These are phyloP conservation scores for Cerrena zonata DNA, from an alignment of 1,284 basidiomycete genomes.

Conservation along the genomic window DNA sequence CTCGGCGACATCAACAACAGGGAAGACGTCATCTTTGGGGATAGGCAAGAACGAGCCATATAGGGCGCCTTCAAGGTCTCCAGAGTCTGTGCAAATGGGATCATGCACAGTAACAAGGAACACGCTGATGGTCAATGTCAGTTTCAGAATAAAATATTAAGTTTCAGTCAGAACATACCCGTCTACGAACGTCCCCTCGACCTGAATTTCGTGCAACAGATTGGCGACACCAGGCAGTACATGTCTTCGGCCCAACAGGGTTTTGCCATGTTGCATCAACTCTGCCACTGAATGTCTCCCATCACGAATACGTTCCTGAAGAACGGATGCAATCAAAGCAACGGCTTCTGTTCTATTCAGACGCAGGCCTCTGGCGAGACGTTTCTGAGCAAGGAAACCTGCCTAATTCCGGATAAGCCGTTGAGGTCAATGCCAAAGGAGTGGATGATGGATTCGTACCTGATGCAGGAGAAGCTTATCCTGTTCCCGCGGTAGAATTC, in stretches of 20 bases:
- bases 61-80: slow-evolving; percentile 76
- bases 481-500: slow-evolving; percentile 33
- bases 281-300: slow-evolving; percentile 82
- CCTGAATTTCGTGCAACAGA: slow-evolving; percentile 78
- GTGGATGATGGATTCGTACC: slow-evolving; percentile 16
- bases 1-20: slow-evolving; percentile 41
- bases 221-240: slow-evolving; percentile 75
- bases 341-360: slow-evolving; percentile 87
- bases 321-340: slow-evolving; percentile 83
- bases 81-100: slow-evolving; percentile 81
- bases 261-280: slow-evolving; percentile 89
- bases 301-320: slow-evolving; percentile 95
- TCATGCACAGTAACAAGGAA: slow-evolving; percentile 94
- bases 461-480: slow-evolving; percentile 37
- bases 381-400: slow-evolving; percentile 86
- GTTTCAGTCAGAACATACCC: slow-evolving; percentile 49
- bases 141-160: background rate
- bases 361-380: slow-evolving; percentile 83
- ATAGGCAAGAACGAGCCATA: slow-evolving; percentile 90
- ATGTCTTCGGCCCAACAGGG: slow-evolving; percentile 81
- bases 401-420: slow-evolving; percentile 37
- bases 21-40: slow-evolving; percentile 65
- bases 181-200: slow-evolving; percentile 86
- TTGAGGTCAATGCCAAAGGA: background rate
- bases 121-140: slow-evolving; percentile 47